These are phyloP conservation scores for Microcera coccophila DNA, from an alignment of 2,329 filamentous ascomycete genomes.

Conservation along the genomic window DNA sequence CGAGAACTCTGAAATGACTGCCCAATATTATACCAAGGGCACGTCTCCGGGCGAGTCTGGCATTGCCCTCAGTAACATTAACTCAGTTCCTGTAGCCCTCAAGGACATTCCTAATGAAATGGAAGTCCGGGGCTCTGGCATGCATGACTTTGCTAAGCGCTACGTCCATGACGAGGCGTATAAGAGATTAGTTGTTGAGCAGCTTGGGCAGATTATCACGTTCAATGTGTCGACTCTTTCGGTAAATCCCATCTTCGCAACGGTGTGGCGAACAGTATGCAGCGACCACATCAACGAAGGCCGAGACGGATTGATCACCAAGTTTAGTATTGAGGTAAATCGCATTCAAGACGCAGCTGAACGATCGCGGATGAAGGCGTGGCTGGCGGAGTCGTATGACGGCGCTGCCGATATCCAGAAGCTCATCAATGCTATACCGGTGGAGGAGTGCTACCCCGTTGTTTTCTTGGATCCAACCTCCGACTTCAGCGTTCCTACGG, in stretches of 20 bases:
- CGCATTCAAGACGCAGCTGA: constrained; percentile 30
- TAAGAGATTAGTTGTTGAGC: constrained; percentile 34
- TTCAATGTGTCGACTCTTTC: constrained; percentile 42
- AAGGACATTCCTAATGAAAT: constrained; percentile 24
- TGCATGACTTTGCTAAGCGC: constrained; percentile 37
- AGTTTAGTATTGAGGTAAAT: constrained; percentile 40
- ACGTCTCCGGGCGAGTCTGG: constrained; percentile 6
- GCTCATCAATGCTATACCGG: constrained; percentile 35
- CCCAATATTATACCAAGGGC: constrained; percentile 3
- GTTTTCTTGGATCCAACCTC: constrained; percentile 49
- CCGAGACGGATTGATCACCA: constrained; percentile 39
- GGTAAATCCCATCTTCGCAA: constrained; percentile 48
- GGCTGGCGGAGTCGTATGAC: constrained; percentile 51
- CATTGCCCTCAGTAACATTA: neutral
- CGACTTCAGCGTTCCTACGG: constrained; percentile 26
- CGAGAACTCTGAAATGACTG: constrained; percentile 1
- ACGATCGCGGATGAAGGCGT: constrained; percentile 40
- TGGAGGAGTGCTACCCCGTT: constrained; percentile 41
- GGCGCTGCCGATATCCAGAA: constrained; percentile 41
- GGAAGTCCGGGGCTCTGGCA: constrained; percentile 18
- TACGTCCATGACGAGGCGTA: constrained; percentile 39
- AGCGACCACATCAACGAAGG: constrained; percentile 41
- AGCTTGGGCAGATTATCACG: constrained; percentile 42
- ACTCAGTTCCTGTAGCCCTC: constrained; percentile 10
- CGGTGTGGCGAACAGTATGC: constrained; percentile 47